Evolutionary conservation across 495 filamentous ascomycete genomes (phyloP), one percentile per base, ranked within the genome.

Genomic region (Hypomontagnella monticulosa): DNA sequence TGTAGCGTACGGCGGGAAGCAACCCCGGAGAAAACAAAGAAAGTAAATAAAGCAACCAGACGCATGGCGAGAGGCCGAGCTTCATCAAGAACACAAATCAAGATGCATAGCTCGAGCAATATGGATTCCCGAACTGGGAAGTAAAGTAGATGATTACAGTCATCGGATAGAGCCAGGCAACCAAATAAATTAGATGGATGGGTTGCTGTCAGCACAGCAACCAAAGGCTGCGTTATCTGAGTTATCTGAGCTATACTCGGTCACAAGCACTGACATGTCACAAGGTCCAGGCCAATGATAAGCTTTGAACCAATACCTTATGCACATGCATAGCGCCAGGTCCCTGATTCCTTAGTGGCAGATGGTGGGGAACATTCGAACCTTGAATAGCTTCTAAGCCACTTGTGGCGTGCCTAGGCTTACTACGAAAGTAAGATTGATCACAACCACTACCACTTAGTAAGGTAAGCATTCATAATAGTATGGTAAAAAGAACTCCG

Each of bases 51-150:
- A 61, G 57, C 50, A 60, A 11, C 47, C 8, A 52, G 41, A 46
- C 61, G 66, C 66, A 69, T 69, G 12, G 56, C 46, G 66, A 69
- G 66, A 69, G 60, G 66, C 54, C 15, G 42, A 48, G 66, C 66
- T 59, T 63, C 23, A 37, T 58, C 18, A 4, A 34, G 14, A 47
- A 16, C 14, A 12, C 27, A 56, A 43, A 6, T 42, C 37, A 34
- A 57, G 19, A 53, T 46, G 33, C 63, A 67, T 67, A 37, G 4
- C 14, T 57, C 38, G 40, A 38, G 16, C 4, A 46, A 40, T 14
- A 40, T 49, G 20, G 14, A 54, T 20, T 53, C 50, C 37, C 15
- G 19, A 49, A 41, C 19, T 49, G 40, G 23, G 40, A 47, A 52
- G 27, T 55, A 43, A 50, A 20, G n/a, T 50, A 50, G 18, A 27